Evolutionary conservation across 2,329 filamentous ascomycete species (phyloP), one percentile per base, ranked within the genome.

Genomic region (Ophiosphaerella narmari): DNA sequence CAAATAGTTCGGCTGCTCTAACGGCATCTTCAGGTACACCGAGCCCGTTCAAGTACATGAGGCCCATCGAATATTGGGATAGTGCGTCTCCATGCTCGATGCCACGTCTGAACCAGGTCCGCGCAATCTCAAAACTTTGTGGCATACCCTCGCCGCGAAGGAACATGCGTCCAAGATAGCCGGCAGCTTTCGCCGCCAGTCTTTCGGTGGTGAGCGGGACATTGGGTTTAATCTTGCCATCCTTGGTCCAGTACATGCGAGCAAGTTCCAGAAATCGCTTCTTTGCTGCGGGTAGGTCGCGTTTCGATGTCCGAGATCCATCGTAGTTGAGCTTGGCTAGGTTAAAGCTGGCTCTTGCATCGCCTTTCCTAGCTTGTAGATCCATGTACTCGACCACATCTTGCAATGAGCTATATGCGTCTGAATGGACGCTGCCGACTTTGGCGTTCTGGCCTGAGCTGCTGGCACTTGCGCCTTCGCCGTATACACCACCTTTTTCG

Each of bases 371-470:
- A 5, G 91, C 91, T 81, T 96, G 88, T 36, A 96, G 80, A 63
- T 96, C 90, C 59, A 96, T 79, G 63, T 96, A 99, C 70, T 99
- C 94, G 51, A 99, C 85, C 13, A 97, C 89, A 72, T 99, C 93
- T 63, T 96, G 91, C 50, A 97, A 84, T 13, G 90, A 89, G 1
- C 91, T 91, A 64, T 96, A 88, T 1, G 88, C 85, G 67, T 94
- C 89, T 2, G 90, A 90, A 57, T 88, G 87, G 1, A 86, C 82
- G 48, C 86, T 85, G 16, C 86, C 84, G 55, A 86, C 86, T 64
- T 87, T 83, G 4, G 91, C 91, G 68, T 96, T 92, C 48, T 84
- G 81, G 4, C 94, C 94, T 0, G 94, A 88, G 68, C 91, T 97
- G 21, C 88, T 87, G 34, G 88, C 90, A 68, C 93, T 97, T 11